Evolutionary conservation across 2,329 filamentous ascomycete species (phyloP).

Genomic region (Colletotrichum sp.): DNA sequence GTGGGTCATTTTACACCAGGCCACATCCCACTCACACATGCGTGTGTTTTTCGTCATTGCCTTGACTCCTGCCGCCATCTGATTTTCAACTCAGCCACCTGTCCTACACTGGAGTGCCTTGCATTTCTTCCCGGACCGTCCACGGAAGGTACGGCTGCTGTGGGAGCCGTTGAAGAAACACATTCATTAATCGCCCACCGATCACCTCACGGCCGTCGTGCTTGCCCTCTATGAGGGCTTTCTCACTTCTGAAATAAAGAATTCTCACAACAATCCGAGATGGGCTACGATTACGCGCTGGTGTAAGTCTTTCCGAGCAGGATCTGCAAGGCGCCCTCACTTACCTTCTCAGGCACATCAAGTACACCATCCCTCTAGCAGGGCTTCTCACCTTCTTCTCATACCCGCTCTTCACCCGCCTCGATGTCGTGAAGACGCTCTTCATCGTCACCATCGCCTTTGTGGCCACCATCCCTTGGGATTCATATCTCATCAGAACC

Average conservation of each 20-base stretch:
- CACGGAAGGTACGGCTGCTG: background rate
- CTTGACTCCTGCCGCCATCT: background rate
- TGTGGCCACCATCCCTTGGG: conserved; percentile 74
- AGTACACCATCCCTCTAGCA: conserved; percentile 71
- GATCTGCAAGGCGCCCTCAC: background rate
- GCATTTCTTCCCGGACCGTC: background rate
- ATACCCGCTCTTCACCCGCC: conserved; percentile 63
- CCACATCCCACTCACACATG: background rate
- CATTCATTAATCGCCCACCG: background rate
- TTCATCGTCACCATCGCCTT: conserved; percentile 70
- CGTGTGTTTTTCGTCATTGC: background rate
- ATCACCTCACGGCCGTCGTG: background rate
- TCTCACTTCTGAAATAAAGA: background rate
- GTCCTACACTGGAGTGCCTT: background rate
- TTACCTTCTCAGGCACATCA: conserved; percentile 56
- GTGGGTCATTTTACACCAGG: background rate
- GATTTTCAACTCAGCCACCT: background rate
- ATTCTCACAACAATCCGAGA: conserved; percentile 31
- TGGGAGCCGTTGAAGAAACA: background rate
- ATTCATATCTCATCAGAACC: conserved; percentile 73
- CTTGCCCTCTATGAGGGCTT: background rate
- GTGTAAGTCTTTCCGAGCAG: conserved; percentile 51
- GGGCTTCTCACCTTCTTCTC: conserved; percentile 62
- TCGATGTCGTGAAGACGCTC: conserved; percentile 66
- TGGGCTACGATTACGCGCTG: conserved; percentile 67